Percentiles rank a stretch among this genome's conserved stretches.
These are phyloP conservation scores for Vachellia pachyceras DNA, from an alignment of 306 rosid genomes.

Conservation along the genomic window DNA sequence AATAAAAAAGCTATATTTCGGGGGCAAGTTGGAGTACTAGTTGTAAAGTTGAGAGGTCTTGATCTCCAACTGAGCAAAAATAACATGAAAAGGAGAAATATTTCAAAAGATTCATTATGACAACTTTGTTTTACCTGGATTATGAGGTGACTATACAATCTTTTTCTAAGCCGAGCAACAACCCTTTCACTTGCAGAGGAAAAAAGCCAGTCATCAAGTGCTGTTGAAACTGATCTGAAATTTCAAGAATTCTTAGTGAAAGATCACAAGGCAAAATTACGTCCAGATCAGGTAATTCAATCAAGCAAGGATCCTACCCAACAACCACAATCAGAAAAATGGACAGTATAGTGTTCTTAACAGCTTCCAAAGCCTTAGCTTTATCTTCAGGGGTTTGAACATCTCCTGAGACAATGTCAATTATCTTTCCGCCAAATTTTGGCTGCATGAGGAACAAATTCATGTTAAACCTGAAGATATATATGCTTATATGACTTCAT, in stretches of 20 bases:
- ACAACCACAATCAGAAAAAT: conserved; percentile 59
- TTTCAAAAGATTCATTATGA: conserved; percentile 8
- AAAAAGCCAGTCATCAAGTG: conserved; percentile 81
- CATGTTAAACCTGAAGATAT: conserved; percentile 21
- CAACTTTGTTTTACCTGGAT: conserved; percentile 55
- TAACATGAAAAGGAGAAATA: conserved; percentile 15
- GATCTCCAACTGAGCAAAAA: conserved; percentile 7
- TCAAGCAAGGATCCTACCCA: conserved; percentile 56
- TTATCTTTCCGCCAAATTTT: conserved; percentile 73
- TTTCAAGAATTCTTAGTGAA: conserved; percentile 30
- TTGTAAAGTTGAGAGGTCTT: not conserved
- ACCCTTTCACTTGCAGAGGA: conserved; percentile 83
- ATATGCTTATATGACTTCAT: not conserved
- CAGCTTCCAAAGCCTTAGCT: conserved; percentile 61
- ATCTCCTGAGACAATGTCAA: conserved; percentile 74
- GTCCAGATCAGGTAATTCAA: conserved; percentile 11
- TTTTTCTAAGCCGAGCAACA: conserved; percentile 74
- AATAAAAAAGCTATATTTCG: conserved; percentile 20
- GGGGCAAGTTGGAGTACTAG: conserved; percentile 6
- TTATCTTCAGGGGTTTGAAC: conserved; percentile 52
- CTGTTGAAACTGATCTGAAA: conserved; percentile 76
- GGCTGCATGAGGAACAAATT: conserved; percentile 53
- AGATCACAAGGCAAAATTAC: conserved; percentile 24
- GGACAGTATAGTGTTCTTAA: conserved; percentile 63
- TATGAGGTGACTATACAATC: conserved; percentile 71